Evolutionary conservation across 1,284 basidiomycete genomes (phyloP), one percentile per base, ranked within the genome.

Genomic region (Malassezia sp.): DNA sequence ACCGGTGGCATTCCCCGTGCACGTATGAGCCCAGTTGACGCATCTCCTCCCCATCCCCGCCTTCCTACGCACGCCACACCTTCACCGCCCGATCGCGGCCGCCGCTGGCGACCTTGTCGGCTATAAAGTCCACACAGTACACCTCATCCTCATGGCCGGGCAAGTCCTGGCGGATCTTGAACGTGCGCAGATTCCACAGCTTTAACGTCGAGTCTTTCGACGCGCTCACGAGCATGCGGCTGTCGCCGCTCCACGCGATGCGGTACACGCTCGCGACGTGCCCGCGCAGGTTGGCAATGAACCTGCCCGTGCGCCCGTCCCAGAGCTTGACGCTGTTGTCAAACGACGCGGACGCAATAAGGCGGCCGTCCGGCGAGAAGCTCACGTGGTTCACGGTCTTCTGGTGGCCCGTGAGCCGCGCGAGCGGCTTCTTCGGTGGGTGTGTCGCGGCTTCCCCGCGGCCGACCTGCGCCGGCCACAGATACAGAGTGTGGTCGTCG

Each of bases 131-230:
- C 17, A 97, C 91, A 65, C 91, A 97, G 73, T 96, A 96, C 21
- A 97, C 91, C 71, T 97, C 93, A 64, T 97, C 91, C 0, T 84
- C 85, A 67, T 97, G 93, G 3, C 91, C 93, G 0, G 90, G 87
- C 20, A 97, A 77, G 71, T 97, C 91, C 3, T 79, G 81, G 63
- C 86, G 83, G 57, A 96, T 82, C 77, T 96, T 97, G 51, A 52
- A 63, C 38, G 59, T 62, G 33, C 54, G 53, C 39, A 69, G 39
- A 35, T 64, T 63, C 66, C 66, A 69, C 22, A 69, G 50, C 38
- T 69, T 69, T 47, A 97, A 73, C 1, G 91, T 97, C 42, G 83
- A 84, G 71, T 96, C 91, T 70, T 95, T 96, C 69, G 84, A 88
- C 2, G 90, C 91, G 54, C 84, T 89, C 39, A 95, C 82, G 22